A percentile compares a stretch with the other conserved stretches of the same genome.
Conservation (phyloP, 352 stramenopile genomes). For the Pilasporangium apinafurcum region DNA sequence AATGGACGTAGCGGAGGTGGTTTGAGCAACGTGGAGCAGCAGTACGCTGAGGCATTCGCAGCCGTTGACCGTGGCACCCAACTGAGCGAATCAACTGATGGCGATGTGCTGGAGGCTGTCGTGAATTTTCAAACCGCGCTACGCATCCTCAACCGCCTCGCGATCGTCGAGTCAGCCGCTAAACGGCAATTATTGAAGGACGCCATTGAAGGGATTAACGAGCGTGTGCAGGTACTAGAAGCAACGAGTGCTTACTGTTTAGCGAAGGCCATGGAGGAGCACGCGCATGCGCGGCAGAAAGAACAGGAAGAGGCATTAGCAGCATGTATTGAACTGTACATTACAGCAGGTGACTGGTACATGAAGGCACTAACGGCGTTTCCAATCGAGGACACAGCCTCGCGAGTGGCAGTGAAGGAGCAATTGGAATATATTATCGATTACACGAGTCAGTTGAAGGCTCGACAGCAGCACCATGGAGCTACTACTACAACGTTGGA, state of each 20-base stretch:
- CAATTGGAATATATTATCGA: conserved; percentile 77
- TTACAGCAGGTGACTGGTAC: conserved; percentile 53
- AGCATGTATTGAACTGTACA: conserved; percentile 37
- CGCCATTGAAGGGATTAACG: conserved; percentile 45
- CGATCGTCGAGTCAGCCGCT: conserved; percentile 66
- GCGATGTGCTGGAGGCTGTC: conserved; percentile 14
- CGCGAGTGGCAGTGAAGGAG: conserved; percentile 35
- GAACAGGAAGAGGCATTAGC: conserved; percentile 9
- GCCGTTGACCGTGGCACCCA: conserved; percentile 38
- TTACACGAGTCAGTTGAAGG: conserved; percentile 53
- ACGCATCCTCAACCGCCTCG: conserved; percentile 54
- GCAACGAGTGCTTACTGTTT: conserved; percentile 24
- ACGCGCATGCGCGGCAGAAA: conserved; percentile 14
- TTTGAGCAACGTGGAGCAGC: conserved; percentile 32
- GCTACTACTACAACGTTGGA: not conserved
- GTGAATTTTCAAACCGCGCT: conserved; percentile 47
- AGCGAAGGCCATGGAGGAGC: conserved; percentile 19
- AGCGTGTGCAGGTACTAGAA: conserved; percentile 35
- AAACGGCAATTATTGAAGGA: conserved; percentile 54
- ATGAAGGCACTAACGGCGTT: conserved; percentile 60
- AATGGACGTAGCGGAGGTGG: too few relatives aligned
- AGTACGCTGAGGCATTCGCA: conserved; percentile 65
- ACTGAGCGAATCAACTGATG: conserved; percentile 7
- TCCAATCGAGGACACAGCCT: conserved; percentile 10
- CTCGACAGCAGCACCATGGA: not conserved